Evolutionary conservation across 805 yeast species (phyloP), one percentile per base, ranked within the genome.

Genomic region (Candida mattraensis): DNA sequence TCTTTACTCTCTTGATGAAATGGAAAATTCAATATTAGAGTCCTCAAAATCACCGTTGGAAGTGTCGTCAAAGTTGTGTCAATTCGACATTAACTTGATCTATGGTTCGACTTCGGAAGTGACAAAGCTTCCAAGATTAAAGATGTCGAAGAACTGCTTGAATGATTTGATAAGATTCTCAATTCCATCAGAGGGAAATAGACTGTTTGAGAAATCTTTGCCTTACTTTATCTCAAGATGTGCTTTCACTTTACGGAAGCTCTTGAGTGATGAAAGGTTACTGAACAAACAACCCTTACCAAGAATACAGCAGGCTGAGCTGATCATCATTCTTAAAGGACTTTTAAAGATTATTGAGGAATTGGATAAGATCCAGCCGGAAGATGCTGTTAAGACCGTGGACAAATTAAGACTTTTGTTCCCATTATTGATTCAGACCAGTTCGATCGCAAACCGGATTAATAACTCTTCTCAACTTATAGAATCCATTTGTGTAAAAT

Each of bases 211-310:
- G 2, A 44, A 56, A 2, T 42, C 74, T 3, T 44, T 72, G 0
- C 73, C 76, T 2, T 81, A 65, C 47, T 65, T 85, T 20, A 58
- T 76, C 0, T 67, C 78, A 13, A 67, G 95, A 25, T 62, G 74
- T 17, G 76, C 83, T 0, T 69, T 84, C 42, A 70, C 77, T 0
- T 59, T 89, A 28, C 68, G 83, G 37, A 74, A 83, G 40, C 80
- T 76, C 42, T 63, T 84, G 5, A 76, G 82, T 11, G 88, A 84
- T 45, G 74, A 70, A 33, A 72, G 69, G 20, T 60, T 88, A 9
- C 53, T 81, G 5, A 75, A 78, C 22, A 64, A 58, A 19, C 73
- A 73, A 34, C 97, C 97, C 1, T 63, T 84, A 11, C 75, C 91
- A 0, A 67, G 72, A 24, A 57, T 84, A 6, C 87, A 86, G 46